Conservation (phyloP, 345 rosid species). For the Conringia planisiliqua region DNA sequence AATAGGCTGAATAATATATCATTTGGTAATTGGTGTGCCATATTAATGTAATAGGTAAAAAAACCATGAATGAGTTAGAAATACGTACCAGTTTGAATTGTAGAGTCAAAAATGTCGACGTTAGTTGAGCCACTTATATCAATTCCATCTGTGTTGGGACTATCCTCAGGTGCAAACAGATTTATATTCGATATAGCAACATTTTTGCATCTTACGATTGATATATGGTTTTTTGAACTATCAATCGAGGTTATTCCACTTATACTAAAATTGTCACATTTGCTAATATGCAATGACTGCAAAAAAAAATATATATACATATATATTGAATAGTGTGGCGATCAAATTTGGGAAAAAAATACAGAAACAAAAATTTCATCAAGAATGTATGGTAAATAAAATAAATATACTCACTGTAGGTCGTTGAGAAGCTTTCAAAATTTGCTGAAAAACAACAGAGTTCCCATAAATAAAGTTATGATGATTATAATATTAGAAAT, state of each 20-base stretch:
- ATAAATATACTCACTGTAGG: constrained; percentile 8
- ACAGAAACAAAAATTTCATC: too few relatives aligned
- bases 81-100: constrained; percentile 12
- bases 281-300: constrained; percentile 1
- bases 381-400: background rate
- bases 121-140: background rate
- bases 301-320: background rate
- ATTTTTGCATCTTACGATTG: background rate
- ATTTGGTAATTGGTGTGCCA: too few relatives aligned
- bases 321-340: too few relatives aligned
- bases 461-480: background rate
- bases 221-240: constrained; percentile 21
- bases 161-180: constrained; percentile 3
- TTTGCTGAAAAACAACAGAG: background rate
- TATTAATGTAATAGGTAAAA: too few relatives aligned
- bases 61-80: background rate
- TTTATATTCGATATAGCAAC: constrained; percentile 18
- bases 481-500: background rate
- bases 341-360: background rate
- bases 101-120: constrained; percentile 12
- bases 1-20: too few relatives aligned
- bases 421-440: background rate
- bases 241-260: constrained; percentile 14
- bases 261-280: background rate
- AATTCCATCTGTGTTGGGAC: constrained; percentile 30